Conservation (phyloP, 2,329 filamentous ascomycete genomes). For the Aspergillus aculeatinus region DNA sequence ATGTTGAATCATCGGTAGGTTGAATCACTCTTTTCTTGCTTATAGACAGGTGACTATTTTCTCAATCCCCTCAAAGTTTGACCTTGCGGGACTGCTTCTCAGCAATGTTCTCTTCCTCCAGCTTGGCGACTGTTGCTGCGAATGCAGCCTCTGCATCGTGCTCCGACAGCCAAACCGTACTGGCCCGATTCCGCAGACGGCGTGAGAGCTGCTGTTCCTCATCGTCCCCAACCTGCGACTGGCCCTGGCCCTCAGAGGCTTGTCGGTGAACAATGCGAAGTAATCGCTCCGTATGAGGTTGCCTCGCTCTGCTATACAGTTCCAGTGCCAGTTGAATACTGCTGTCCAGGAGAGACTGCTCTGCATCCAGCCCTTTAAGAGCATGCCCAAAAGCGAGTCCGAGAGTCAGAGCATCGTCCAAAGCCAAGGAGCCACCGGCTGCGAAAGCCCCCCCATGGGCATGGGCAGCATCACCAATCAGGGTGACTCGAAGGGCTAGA, state of each 20-base stretch:
- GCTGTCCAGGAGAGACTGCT: slow-evolving; percentile 18
- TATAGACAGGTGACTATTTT: too few species aligned
- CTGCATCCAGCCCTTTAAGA: slow-evolving; percentile 3
- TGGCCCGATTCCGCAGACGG: slow-evolving; percentile 37
- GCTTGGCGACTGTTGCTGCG: slow-evolving; percentile 1
- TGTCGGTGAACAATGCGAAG: slow-evolving; percentile 34
- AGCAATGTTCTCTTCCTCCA: too few species aligned
- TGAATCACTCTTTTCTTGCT: too few species aligned
- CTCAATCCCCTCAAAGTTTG: too few species aligned
- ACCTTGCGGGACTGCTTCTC: too few species aligned
- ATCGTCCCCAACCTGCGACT: slow-evolving; percentile 25
- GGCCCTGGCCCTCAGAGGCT: neutral
- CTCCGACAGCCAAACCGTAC: slow-evolving; percentile 49
- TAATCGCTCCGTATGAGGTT: slow-evolving; percentile 43
- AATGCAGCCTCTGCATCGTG: slow-evolving; percentile 48
- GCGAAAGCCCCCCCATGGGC: slow-evolving; percentile 33
- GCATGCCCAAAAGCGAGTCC: slow-evolving; percentile 41
- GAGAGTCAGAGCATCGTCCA: slow-evolving; percentile 43
- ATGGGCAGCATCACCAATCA: slow-evolving; percentile 33
- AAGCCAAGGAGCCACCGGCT: slow-evolving; percentile 31
- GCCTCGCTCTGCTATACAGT: slow-evolving; percentile 47
- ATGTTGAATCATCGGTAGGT: too few species aligned
- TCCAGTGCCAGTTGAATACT: slow-evolving; percentile 33
- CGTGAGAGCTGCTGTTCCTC: slow-evolving; percentile 38
- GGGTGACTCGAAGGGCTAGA: slow-evolving; percentile 31